Evolutionary conservation across 1,139 yeast genomes (phyloP), one percentile per base, ranked within the genome.

Genomic region (Suhomyces yuchorum): DNA sequence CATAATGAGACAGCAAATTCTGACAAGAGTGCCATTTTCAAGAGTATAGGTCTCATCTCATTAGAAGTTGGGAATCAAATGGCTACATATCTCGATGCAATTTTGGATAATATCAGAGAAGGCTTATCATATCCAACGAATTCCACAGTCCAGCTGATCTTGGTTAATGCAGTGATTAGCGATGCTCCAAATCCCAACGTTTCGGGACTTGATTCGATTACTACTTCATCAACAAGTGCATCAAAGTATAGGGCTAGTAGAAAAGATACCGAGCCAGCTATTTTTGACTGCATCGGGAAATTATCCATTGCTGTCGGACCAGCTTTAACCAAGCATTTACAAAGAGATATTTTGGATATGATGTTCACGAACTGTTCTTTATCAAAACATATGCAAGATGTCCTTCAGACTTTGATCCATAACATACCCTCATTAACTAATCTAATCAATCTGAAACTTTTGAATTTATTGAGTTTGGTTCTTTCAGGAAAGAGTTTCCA

Each of bases 251-350:
- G 75, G 38, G 83, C 83, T 44, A 72, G 75, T 32, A 76, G 87
- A 54, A 85, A 82, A 59, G 93, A 87, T 44, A 85, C 88, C 38
- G 96, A 90, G 56, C 87, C 91, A 0, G 92, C 97, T 0, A 83
- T 93, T 19, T 93, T 92, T 59, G 91, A 87, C 56, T 93, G 98
- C 63, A 79, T 93, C 43, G 90, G 96, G 0, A 87, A 89, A 68
- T 71, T 93, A 42, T 92, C 97, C 0, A 78, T 80, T 20, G 96
- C 98, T 0, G 91, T 92, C 11, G 98, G 97, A 0, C 96, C 97
- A n/a, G 96, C 97, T 1, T 73, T 93, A 46, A 87, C 97, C 0
- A 92, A 92, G 61, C 93, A 90, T 61, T 72, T 93, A 52, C 93
- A 91, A 55, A 78, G 86, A 53, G 96, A 90, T 58, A 80, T 92